A percentile compares a stretch with the other conserved stretches of the same genome.
These are phyloP conservation scores for Platanus orientalis DNA, from an alignment of 164 flowering plant species.

Conservation along the genomic window DNA sequence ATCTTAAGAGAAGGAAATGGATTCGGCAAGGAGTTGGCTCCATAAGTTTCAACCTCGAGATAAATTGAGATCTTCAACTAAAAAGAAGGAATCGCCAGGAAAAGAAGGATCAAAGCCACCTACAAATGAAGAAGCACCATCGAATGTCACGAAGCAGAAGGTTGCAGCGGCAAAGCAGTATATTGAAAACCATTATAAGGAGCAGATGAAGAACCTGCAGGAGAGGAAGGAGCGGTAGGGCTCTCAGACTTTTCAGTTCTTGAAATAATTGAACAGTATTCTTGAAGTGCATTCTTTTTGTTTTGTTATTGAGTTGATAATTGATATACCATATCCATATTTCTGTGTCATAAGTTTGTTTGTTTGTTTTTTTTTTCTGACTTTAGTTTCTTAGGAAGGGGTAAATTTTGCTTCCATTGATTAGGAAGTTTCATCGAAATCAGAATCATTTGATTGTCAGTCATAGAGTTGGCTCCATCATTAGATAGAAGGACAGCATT, in stretches of 20 bases:
- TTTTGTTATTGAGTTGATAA: neutral
- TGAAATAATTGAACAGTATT: neutral
- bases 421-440: neutral
- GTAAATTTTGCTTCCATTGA: neutral
- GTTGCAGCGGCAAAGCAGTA: slow-evolving; percentile 98
- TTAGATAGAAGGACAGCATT: too few species aligned
- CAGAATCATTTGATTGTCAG: neutral
- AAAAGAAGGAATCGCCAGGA: slow-evolving; percentile 46
- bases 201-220: slow-evolving; percentile 85
- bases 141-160: slow-evolving; percentile 86
- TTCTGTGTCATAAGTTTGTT: neutral
- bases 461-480: neutral
- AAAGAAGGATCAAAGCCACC: slow-evolving; percentile 45
- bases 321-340: neutral
- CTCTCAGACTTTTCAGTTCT: neutral
- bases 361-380: neutral
- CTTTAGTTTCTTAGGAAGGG: neutral
- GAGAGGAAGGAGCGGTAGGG: slow-evolving; percentile 88
- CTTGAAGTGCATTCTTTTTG: neutral
- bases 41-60: slow-evolving; percentile 54
- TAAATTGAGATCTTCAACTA: slow-evolving; percentile 38
- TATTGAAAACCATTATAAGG: slow-evolving; percentile 93
- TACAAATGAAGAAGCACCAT: slow-evolving; percentile 60
- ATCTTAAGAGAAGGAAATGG: slow-evolving; percentile 17
- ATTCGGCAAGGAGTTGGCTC: slow-evolving; percentile 54